These are phyloP conservation scores for Bisporella sp. DNA, from an alignment of 2,329 filamentous ascomycete species.

Conservation along the genomic window DNA sequence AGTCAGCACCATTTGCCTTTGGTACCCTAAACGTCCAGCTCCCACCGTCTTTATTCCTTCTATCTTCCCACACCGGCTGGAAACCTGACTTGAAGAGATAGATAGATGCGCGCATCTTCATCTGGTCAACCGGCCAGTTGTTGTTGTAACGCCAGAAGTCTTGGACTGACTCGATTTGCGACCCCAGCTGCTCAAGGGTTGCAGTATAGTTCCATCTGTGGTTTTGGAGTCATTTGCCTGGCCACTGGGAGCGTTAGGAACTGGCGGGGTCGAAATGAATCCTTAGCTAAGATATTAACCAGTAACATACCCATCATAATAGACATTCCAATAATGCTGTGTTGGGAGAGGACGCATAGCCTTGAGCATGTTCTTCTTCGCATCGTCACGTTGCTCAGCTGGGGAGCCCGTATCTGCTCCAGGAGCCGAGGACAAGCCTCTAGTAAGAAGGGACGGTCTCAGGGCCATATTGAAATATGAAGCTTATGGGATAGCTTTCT, in stretches of 20 bases:
- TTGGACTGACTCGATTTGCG: slow-evolving; percentile 70
- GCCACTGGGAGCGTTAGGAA: slow-evolving; percentile 17
- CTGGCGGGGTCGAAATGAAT: not conserved
- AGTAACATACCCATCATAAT: slow-evolving; percentile 49
- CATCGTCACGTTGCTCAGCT: slow-evolving; percentile 67
- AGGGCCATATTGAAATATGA: slow-evolving; percentile 38
- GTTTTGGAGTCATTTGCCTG: slow-evolving; percentile 30
- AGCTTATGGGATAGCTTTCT: too few species aligned
- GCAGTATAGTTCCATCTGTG: slow-evolving; percentile 26
- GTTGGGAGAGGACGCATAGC: slow-evolving; percentile 66
- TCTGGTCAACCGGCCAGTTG: slow-evolving; percentile 69
- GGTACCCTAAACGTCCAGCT: slow-evolving; percentile 89
- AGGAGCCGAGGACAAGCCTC: slow-evolving; percentile 55
- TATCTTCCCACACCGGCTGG: slow-evolving; percentile 75
- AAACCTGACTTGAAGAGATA: slow-evolving; percentile 77
- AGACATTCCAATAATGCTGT: slow-evolving; percentile 75
- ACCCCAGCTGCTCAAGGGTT: slow-evolving; percentile 52
- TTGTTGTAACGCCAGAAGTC: slow-evolving; percentile 82
- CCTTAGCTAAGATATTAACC: not conserved
- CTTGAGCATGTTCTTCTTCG: slow-evolving; percentile 77
- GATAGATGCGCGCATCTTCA: slow-evolving; percentile 70
- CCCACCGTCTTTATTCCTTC: slow-evolving; percentile 77
- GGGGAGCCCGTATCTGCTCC: slow-evolving; percentile 60
- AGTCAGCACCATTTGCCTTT: slow-evolving; percentile 64
- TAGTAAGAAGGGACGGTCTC: slow-evolving; percentile 53